Evolutionary conservation across 345 rosid species (phyloP), one percentile per base, ranked within the genome.

Genomic region (Toxicodendron radicans): DNA sequence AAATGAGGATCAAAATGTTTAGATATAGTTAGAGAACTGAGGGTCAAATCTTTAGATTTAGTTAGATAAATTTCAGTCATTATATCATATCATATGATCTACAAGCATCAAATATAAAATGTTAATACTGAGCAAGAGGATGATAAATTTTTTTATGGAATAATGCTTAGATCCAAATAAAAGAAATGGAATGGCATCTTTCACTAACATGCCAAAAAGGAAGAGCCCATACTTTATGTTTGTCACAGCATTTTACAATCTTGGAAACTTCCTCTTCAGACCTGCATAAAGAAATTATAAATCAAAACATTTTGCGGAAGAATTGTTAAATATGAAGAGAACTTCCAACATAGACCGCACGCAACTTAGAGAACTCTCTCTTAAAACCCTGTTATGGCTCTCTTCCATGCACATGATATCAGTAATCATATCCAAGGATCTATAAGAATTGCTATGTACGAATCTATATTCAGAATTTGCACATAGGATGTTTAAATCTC

Each of bases 191-290:
- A 23, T 21, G 53, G 35, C 12, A 64, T 63, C 49, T 45, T 65
- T 68, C 9, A 78, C 58, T 32, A 46, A 57, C 24, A 32, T 58
- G 62, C 11, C 51, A 13, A 70, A 62, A 73, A 20, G 48, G 0
- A 58, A 64, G 77, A 64, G 69, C 64, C 68, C 76, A 73, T 46
- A 92, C 98, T 97, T 91, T 92, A 75, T 92, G 73, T 67, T 88
- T 75, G 62, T 91, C 82, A 81, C 97, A 94, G 62, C 89, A 86
- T 80, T 89, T 90, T 79, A 92, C 90, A 78, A 94, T 91, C 74
- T 82, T 75, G 73, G 97, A 89, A 78, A 94, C 97, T 77, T 94
- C 91, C 79, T 85, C 91, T 82, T 89, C 91, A 2, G 95, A 91
- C 84, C 98, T 94, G 84, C 78, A 72, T n/a, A 72, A 7, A 67